Evolutionary conservation across 345 rosid species (phyloP).

Genomic region (Camelina laxa): DNA sequence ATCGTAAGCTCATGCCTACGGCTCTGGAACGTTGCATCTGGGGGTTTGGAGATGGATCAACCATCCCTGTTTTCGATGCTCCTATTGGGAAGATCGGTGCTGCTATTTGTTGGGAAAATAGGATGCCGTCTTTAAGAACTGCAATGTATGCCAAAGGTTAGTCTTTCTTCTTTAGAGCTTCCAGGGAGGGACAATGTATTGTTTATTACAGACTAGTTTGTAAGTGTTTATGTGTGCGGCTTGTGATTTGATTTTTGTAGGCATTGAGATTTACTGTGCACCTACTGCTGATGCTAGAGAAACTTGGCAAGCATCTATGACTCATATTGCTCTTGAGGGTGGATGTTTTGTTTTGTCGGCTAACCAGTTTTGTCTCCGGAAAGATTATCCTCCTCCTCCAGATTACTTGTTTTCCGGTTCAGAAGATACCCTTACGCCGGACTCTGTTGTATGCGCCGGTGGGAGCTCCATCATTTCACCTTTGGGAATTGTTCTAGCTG

Average conservation of each 20-base stretch:
- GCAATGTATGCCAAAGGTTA: conserved; percentile 95
- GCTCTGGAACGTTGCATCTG: conserved; percentile 86
- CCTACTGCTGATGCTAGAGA: conserved; percentile 93
- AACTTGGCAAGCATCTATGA: conserved; percentile 88
- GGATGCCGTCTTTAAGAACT: conserved; percentile 92
- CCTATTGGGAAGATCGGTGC: conserved; percentile 88
- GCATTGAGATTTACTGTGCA: conserved; percentile 91
- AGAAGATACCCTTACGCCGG: conserved; percentile 70
- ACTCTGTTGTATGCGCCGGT: conserved; percentile 85
- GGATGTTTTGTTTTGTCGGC: conserved; percentile 93
- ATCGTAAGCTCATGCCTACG: conserved; percentile 90
- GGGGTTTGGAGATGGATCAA: conserved; percentile 98
- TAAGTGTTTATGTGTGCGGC: background rate
- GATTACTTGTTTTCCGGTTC: conserved; percentile 71
- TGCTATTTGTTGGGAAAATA: conserved; percentile 94
- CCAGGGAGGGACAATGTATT: background rate
- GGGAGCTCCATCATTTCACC: conserved; percentile 95
- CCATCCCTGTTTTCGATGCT: conserved; percentile 81
- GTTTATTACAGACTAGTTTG: conserved; percentile 2
- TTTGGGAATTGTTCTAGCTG: conserved; percentile 76
- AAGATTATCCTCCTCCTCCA: conserved; percentile 92
- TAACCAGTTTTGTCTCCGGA: conserved; percentile 85
- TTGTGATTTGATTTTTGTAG: conserved; percentile 45
- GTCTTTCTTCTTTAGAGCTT: conserved; percentile 21
- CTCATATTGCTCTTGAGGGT: conserved; percentile 95